Percentiles rank a stretch among this genome's conserved stretches.
Evolutionary conservation across 208 protist species (phyloP).

Genomic region (Leishmania martiniquensis): DNA sequence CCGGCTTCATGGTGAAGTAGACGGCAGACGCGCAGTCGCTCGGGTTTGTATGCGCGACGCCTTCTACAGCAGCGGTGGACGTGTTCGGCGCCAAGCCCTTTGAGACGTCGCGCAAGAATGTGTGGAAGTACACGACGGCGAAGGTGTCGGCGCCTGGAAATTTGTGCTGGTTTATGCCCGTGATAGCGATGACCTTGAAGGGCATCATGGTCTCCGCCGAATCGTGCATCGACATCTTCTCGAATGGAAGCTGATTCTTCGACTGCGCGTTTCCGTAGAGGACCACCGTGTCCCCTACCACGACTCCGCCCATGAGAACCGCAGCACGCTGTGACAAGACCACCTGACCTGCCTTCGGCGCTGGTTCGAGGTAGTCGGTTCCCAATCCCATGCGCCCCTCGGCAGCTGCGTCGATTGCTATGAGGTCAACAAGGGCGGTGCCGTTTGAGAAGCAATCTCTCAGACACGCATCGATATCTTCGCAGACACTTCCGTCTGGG

Average conservation of each 20-base stretch:
- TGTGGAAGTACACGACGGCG: constrained; percentile 39
- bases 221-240: neutral
- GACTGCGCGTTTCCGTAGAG: constrained; percentile 21
- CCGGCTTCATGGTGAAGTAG: constrained; percentile 57
- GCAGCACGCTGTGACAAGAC: constrained; percentile 24
- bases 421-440: neutral
- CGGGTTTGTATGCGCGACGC: constrained; percentile 28
- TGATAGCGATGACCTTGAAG: constrained; percentile 30
- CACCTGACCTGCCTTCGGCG: constrained; percentile 6
- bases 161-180: constrained; percentile 26
- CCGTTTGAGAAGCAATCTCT: constrained; percentile 1
- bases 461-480: constrained; percentile 10
- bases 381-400: constrained; percentile 51
- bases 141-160: constrained; percentile 29
- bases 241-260: constrained; percentile 22
- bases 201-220: constrained; percentile 29
- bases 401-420: constrained; percentile 28
- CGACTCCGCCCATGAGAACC: constrained; percentile 23
- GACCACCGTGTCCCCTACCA: constrained; percentile 38
- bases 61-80: neutral
- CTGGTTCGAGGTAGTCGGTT: constrained; percentile 14
- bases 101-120: constrained; percentile 27
- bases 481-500: constrained; percentile 8
- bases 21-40: constrained; percentile 39
- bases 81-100: constrained; percentile 30